Base-by-base conservation (phyloP, 2,329 filamentous ascomycete genomes). In the Diaporthe aspalathi region DNA sequence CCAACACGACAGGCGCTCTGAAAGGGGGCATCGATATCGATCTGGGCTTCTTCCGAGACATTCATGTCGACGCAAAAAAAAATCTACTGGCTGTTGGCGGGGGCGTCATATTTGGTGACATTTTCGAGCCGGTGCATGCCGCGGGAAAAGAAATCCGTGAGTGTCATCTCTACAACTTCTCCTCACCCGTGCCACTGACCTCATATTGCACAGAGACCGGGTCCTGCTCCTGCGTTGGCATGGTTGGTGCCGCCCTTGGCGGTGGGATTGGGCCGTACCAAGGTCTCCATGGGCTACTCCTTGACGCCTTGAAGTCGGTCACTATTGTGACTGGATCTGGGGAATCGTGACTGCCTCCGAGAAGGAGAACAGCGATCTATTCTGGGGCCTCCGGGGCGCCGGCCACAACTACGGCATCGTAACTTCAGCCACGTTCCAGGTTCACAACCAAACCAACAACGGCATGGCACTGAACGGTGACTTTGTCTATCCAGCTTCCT, bases 1-100 rank as follows among this genome's bases (percentile, higher is more conserved):
- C 54, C 35, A 57, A 57, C 4, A 57, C 54, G 35, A 57, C 54
- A 57, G 54, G 54, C 35, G 54, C 35, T 11, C n/a, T 57, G 9
- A 24, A 38, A 40, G 54, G 35, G 11, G 54, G n/a, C 32, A 57
- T 57, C 9, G 35, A 35, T 1, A 40, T 57, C 32, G 54, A 40
- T 40, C 54, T 57, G 12, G 32, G 54, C 20, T 57, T 57, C 54
- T 57, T 57, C 54, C 12, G 35, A 57, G 35, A 43, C 3, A 32
- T 57, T 9, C n/a, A 40, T 40, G 35, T 57, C 54, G 27, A 57
- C n/a, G 35, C 54, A 35, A 11, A 27, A 40, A 12, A 57, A 2
- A 57, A 57, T 9, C 54, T 11, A 40, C 54, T 57, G 2, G 40
- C n/a, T 4, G 54, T 35, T 5, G 32, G 32, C 5, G 5, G 5